Conservation (phyloP, 805 yeast genomes). For the Cyberlindnera misumaiensis region DNA sequence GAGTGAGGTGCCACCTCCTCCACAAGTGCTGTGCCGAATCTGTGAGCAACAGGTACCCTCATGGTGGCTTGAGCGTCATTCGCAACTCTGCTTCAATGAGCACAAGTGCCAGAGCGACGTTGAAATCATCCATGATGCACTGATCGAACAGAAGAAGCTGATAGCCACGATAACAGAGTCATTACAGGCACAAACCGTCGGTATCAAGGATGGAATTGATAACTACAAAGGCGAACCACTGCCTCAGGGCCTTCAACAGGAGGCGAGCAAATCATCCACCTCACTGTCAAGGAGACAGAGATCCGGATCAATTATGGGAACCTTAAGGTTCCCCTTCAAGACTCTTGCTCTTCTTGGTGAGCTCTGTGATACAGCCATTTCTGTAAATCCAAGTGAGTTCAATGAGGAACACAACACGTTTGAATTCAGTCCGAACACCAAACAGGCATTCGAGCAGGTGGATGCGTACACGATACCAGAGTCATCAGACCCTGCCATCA, state of each 20-base stretch:
- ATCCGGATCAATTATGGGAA: slow-evolving; percentile 35
- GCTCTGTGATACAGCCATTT: slow-evolving; percentile 67
- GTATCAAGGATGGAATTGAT: slow-evolving; percentile 3
- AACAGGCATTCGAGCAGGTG: slow-evolving; percentile 43
- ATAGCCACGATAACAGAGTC: slow-evolving; percentile 33
- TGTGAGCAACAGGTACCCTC: slow-evolving; percentile 89
- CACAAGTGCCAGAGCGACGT: slow-evolving; percentile 76
- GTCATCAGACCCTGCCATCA: slow-evolving; percentile 59
- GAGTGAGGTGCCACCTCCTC: slow-evolving; percentile 67
- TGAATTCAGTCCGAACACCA: slow-evolving; percentile 55
- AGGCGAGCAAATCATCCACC: slow-evolving; percentile 12
- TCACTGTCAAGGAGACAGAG: slow-evolving; percentile 29
- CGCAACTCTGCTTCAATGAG: slow-evolving; percentile 80
- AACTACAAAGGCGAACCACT: slow-evolving; percentile 58
- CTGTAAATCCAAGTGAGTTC: slow-evolving; percentile 66
- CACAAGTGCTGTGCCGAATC: slow-evolving; percentile 77
- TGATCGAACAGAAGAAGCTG: slow-evolving; percentile 60
- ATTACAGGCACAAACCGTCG: slow-evolving; percentile 20
- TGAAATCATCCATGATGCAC: slow-evolving; percentile 64
- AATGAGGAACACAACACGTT: slow-evolving; percentile 21
- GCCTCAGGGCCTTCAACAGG: slow-evolving; percentile 23
- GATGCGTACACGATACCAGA: slow-evolving; percentile 34
- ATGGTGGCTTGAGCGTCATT: slow-evolving; percentile 94
- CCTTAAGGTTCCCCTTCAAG: slow-evolving; percentile 53
- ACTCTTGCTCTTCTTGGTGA: slow-evolving; percentile 51